Evolutionary conservation across 352 stramenopile genomes (phyloP), one percentile per base, ranked within the genome.

Genomic region (Globisporangium nunn): DNA sequence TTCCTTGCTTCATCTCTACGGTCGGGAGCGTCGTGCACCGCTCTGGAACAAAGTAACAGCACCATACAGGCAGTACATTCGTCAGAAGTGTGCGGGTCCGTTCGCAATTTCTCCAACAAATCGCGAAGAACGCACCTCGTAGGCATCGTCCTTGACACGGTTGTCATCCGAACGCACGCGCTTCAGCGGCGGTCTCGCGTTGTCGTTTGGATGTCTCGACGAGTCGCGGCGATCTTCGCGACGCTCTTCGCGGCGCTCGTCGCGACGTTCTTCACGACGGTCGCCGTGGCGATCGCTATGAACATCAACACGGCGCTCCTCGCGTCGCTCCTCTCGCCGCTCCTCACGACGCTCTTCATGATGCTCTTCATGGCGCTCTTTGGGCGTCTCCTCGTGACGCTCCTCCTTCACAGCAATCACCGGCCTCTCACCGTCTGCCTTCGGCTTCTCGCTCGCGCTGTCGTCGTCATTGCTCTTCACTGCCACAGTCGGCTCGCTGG

Each of bases 161-260:
- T 46, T 59, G 31, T 64, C 59, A 45, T 56, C 62, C 48, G 63
- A 48, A 18, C 67, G 67, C 37, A 70, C 68, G 18, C 68, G 56
- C 58, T 82, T 82, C 14, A 64, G 31, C 30, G 59, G 60, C 12
- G 67, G 55, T 18, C 49, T 15, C 30, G 37, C 30, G 23, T 18
- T 44, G 14, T 44, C 31, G 17, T 44, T 31, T 6, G 15, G 18
- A 12, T 44, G 30, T 15, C 37, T 44, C 49, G 49, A 35, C 18
- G 4, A 15, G 33, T 43, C 33, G 30, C 49, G 30, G 4, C 12
- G 30, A 4, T 31, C n/a, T 4, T 41, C 41, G 2, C 41, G 41
- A 28, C 41, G 41, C 15, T 47, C 41, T 2, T 47, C 41, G 15
- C 41, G 41, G n/a, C 41, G 41, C 41, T 47, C 41, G 6, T 47